phyloP scores from a whole-genome alignment of 352 stramenopile genomes.

The Pythium aristosporum region DNA sequence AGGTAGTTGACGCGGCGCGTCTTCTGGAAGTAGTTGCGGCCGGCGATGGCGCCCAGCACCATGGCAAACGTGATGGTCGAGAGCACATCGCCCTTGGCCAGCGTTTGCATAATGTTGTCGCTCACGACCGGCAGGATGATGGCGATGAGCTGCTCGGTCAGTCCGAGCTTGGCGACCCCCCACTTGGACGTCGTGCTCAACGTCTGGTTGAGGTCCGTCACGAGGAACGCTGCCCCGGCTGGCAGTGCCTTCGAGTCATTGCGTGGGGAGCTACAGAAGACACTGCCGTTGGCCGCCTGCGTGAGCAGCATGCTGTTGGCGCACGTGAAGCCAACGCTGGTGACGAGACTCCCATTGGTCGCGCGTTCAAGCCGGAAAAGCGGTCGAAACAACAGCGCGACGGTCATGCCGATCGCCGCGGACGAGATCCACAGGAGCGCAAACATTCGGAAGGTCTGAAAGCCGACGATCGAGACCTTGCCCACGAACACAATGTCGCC shows the following conservation, averaged over 20 bases:
- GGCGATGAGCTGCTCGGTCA: slow-evolving; percentile 55
- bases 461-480: slow-evolving; percentile 65
- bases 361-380: slow-evolving; percentile 40
- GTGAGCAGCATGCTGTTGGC: no score
- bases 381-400: slow-evolving; percentile 58
- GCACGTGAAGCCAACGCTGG: no score
- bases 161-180: slow-evolving; percentile 31
- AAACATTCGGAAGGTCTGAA: slow-evolving; percentile 69
- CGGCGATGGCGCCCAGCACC: slow-evolving; percentile 54
- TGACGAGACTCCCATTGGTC: background rate
- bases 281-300: no score
- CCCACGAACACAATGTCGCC: slow-evolving; percentile 75
- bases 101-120: slow-evolving; percentile 56
- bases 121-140: slow-evolving; percentile 52
- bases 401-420: slow-evolving; percentile 43
- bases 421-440: slow-evolving; percentile 52
- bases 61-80: slow-evolving; percentile 71
- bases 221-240: slow-evolving; percentile 31
- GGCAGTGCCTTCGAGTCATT: no score
- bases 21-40: slow-evolving; percentile 58
- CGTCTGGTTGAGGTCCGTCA: slow-evolving; percentile 47
- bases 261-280: no score
- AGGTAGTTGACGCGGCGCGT: slow-evolving; percentile 57
- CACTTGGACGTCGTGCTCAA: slow-evolving; percentile 31
- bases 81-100: slow-evolving; percentile 50